phyloP scores from a whole-genome alignment of 257 asterid species.

The Solanum rostratum region DNA sequence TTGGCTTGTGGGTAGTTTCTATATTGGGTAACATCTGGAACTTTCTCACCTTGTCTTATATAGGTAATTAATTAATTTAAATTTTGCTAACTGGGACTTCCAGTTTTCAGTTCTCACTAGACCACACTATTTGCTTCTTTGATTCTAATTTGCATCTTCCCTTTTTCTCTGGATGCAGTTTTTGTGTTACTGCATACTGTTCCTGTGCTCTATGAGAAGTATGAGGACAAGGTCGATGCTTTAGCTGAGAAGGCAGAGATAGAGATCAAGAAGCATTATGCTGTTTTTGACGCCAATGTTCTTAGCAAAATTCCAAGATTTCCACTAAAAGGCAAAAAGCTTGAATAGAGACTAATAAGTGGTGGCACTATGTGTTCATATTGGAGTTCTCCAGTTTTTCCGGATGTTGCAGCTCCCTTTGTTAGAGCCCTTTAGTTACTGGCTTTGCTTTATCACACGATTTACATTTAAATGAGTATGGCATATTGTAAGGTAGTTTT shows the following conservation, averaged over 20 bases:
- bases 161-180: constrained; percentile 19
- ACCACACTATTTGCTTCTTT: neutral
- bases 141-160: neutral
- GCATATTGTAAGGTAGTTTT: constrained; percentile 17
- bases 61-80: constrained; percentile 23
- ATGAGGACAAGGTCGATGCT: constrained; percentile 71
- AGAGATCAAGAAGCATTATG: constrained; percentile 73
- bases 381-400: constrained; percentile 6
- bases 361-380: neutral
- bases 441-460: constrained; percentile 8
- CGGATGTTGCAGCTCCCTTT: constrained; percentile 13
- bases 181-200: constrained; percentile 58
- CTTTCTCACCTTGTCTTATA: constrained; percentile 65
- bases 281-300: constrained; percentile 46
- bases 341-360: constrained; percentile 20
- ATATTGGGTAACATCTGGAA: constrained; percentile 56
- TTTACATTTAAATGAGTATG: neutral
- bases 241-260: constrained; percentile 82
- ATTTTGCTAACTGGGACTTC: neutral
- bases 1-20: constrained; percentile 64
- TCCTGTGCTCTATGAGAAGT: constrained; percentile 68
- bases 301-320: constrained; percentile 71
- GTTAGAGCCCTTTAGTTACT: constrained; percentile 20
- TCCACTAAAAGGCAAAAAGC: constrained; percentile 45
- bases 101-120: neutral